Base-by-base conservation (phyloP, 495 filamentous ascomycete genomes). In the Peziza echinospora region DNA sequence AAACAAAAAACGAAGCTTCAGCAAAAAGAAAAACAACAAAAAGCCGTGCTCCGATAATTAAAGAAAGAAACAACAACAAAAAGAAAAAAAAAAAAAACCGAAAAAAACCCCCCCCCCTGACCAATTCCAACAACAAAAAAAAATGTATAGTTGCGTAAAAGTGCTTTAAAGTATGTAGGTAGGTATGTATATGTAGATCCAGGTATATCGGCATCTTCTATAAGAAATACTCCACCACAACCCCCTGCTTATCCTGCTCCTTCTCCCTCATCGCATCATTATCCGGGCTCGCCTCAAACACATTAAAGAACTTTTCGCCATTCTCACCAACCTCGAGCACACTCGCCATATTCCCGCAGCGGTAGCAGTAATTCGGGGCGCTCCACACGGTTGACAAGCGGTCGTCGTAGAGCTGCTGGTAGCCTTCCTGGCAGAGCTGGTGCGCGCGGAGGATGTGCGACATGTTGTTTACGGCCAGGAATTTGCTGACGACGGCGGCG, bases 391-490 rank as follows among this genome's bases (percentile, higher is more conserved):
- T 96, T 62, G 81, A 89, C 45, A 97, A 65, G 19, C 77, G 77
- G 62, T 94, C 85, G 59, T 94, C 89, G 61, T 89, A 97, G 5
- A 97, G 71, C 45, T 93, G 78, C 63, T 94, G 86, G 62, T 83
- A 97, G 0, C 89, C 89, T 62, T 97, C 89, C 59, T 97, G 86
- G 58, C 89, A 97, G 0, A 97, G 71, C 66, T 97, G 89, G 61
- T 97, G 89, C 8, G 89, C 89, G 2, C 89, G 82, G 37, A 97
- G 64, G 49, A 97, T 97, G 62, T 97, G 89, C 17, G 76, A 82
- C 86, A 96, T 94, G 52, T 72, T 77, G 62, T 97, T 97, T 50
- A 97, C 84, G 50, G 91, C 82, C 6, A 97, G 71, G 62, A 97
- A 97, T 60, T 97, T 97, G 60, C 83, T 84, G 22, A 97, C 89